A percentile compares a stretch with the other conserved stretches of the same genome.
Evolutionary conservation across 2,329 filamentous ascomycete species (phyloP).

Genomic region (Sarocladium brachiariae): DNA sequence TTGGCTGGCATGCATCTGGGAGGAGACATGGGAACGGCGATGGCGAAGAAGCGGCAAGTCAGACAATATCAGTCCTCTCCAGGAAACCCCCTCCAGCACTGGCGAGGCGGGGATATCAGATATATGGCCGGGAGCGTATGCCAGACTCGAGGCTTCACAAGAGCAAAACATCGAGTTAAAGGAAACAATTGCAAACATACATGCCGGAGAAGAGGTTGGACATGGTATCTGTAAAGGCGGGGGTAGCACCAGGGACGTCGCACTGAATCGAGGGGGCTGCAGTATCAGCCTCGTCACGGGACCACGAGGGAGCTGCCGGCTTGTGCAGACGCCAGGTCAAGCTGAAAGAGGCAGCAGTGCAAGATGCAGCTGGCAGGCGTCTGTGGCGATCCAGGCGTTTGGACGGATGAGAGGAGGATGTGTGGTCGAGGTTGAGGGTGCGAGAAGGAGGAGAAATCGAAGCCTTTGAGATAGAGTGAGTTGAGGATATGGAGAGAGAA

Average conservation of each 20-base stretch:
- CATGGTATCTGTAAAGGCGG: slow-evolving; percentile 32
- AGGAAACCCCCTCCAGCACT: not conserved
- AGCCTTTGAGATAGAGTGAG: not conserved
- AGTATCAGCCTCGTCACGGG: slow-evolving; percentile 9
- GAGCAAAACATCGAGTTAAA: not conserved
- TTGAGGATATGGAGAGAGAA: slow-evolving; percentile 7
- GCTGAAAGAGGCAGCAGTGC: not conserved
- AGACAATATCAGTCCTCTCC: not conserved
- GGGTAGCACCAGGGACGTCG: slow-evolving; percentile 7
- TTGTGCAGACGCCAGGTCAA: not conserved
- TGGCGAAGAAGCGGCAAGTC: not conserved
- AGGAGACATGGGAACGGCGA: not conserved
- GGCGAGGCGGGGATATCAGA: not conserved
- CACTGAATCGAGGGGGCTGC: slow-evolving; percentile 7
- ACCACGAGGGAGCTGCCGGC: slow-evolving; percentile 1
- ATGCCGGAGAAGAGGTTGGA: slow-evolving; percentile 57
- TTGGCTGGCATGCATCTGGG: not conserved
- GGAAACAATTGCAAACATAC: slow-evolving; percentile 36
- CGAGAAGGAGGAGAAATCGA: not conserved
- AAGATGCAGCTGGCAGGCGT: not conserved
- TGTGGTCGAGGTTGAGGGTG: not conserved
- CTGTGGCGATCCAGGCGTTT: not conserved
- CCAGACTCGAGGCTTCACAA: not conserved
- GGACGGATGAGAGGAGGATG: not conserved
- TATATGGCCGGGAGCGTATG: not conserved